phyloP scores from a whole-genome alignment of 2,329 filamentous ascomycete species.

The Claviceps pusilla region DNA sequence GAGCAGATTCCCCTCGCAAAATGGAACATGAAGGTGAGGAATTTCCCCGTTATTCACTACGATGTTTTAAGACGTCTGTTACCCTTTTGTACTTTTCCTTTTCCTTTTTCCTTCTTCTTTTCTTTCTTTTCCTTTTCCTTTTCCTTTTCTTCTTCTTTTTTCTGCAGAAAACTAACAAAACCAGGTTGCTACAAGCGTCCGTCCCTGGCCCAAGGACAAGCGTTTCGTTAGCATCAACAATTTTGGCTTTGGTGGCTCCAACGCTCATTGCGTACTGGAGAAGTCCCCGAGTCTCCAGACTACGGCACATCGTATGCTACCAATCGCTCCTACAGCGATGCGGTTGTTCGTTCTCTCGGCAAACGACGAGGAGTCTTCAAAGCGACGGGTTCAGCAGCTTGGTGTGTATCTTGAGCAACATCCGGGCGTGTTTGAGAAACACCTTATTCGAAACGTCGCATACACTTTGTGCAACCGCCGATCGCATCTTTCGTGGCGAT shows the following conservation, averaged over 20 bases:
- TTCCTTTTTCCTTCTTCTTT: neutral
- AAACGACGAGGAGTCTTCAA: conserved; percentile 21
- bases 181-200: conserved; percentile 26
- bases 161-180: neutral
- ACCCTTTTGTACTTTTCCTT: too few relatives aligned
- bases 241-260: conserved; percentile 32
- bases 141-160: too few relatives aligned
- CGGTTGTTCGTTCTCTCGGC: conserved; percentile 29
- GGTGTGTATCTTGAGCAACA: conserved; percentile 26
- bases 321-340: conserved; percentile 7
- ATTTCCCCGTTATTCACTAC: conserved; percentile 13
- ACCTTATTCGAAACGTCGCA: conserved; percentile 30
- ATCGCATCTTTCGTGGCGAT: conserved; percentile 27
- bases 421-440: conserved; percentile 26
- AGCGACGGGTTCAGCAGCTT: conserved; percentile 16
- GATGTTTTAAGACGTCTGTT: neutral
- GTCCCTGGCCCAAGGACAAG: conserved; percentile 32
- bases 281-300: neutral
- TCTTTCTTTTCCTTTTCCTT: neutral
- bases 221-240: conserved; percentile 35
- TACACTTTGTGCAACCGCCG: conserved; percentile 33
- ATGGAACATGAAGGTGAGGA: conserved; percentile 34
- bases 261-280: conserved; percentile 28
- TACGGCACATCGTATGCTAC: conserved; percentile 3
- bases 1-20: conserved; percentile 32